Percentiles rank a stretch among this genome's conserved stretches.
phyloP scores from a whole-genome alignment of 352 stramenopile species.

The Peronospora tabacina region DNA sequence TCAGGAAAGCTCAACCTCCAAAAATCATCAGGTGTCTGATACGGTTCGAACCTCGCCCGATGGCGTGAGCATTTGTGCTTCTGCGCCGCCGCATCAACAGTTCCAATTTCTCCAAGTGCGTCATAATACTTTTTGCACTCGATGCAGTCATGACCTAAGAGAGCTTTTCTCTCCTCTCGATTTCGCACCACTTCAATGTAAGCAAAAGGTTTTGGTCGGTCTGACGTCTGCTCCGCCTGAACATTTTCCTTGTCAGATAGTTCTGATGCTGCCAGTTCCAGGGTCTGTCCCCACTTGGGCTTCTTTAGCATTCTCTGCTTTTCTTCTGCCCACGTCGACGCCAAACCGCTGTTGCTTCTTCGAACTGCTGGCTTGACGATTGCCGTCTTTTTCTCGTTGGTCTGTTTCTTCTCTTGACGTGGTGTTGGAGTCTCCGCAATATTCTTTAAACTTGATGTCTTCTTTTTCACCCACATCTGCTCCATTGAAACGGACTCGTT shows the following conservation, averaged over 20 bases:
- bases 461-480: slow-evolving; percentile 16
- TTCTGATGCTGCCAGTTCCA: slow-evolving; percentile 4
- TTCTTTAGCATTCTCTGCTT: slow-evolving; percentile 31
- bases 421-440: background rate
- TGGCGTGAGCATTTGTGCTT: slow-evolving; percentile 67
- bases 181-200: slow-evolving; percentile 83
- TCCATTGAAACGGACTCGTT: background rate
- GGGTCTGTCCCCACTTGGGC: slow-evolving; percentile 13
- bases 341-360: slow-evolving; percentile 9
- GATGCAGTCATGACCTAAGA: slow-evolving; percentile 57
- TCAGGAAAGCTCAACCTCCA: slow-evolving; percentile 81
- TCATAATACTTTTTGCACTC: slow-evolving; percentile 80
- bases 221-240: background rate
- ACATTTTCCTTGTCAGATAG: slow-evolving; percentile 16
- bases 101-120: slow-evolving; percentile 42
- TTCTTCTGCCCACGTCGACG: slow-evolving; percentile 38
- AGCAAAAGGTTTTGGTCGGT: slow-evolving; percentile 22
- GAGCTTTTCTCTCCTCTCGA: slow-evolving; percentile 40
- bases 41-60: slow-evolving; percentile 59
- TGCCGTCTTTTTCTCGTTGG: slow-evolving; percentile 3
- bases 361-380: slow-evolving; percentile 9
- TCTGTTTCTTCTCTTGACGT: background rate
- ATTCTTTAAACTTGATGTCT: slow-evolving; percentile 7
- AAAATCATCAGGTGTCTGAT: slow-evolving; percentile 80
- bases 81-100: slow-evolving; percentile 30